phyloP scores from a whole-genome alignment of 345 rosid genomes.

The Pelargonium nanum region DNA sequence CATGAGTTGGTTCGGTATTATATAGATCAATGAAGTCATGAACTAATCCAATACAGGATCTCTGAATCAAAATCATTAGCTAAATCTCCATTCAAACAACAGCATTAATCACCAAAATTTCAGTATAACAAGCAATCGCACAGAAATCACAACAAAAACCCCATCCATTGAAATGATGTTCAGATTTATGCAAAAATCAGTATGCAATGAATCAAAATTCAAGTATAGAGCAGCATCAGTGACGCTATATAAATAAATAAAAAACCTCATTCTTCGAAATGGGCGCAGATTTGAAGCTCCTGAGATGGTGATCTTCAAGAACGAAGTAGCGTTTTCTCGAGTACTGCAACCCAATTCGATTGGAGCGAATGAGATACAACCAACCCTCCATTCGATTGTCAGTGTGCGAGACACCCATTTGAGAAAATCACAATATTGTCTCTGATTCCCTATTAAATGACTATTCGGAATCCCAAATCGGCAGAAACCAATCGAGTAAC shows the following conservation, averaged over 20 bases:
- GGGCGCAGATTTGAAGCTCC: conserved; percentile 54
- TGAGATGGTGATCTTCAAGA: conserved; percentile 52
- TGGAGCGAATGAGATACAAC: conserved; percentile 64
- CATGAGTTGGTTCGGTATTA: neutral
- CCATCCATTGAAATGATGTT: too few species aligned
- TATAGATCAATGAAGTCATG: neutral
- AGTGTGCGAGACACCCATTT: neutral
- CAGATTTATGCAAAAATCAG: neutral
- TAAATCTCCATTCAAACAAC: neutral
- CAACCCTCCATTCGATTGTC: conserved; percentile 64
- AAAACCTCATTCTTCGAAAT: conserved; percentile 45
- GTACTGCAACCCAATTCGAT: conserved; percentile 64
- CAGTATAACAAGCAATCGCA: too few species aligned
- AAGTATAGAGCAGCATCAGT: neutral
- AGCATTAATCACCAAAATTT: too few species aligned
- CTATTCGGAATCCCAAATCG: neutral
- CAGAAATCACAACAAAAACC: too few species aligned
- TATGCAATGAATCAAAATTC: neutral
- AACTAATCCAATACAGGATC: neutral
- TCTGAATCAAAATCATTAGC: neutral
- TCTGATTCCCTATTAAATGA: too few species aligned
- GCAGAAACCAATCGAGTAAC: neutral
- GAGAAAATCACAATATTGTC: neutral
- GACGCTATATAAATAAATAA: neutral
- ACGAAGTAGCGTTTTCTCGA: conserved; percentile 71